Evolutionary conservation across 345 rosid species (phyloP).

Genomic region (Syzygium grande): DNA sequence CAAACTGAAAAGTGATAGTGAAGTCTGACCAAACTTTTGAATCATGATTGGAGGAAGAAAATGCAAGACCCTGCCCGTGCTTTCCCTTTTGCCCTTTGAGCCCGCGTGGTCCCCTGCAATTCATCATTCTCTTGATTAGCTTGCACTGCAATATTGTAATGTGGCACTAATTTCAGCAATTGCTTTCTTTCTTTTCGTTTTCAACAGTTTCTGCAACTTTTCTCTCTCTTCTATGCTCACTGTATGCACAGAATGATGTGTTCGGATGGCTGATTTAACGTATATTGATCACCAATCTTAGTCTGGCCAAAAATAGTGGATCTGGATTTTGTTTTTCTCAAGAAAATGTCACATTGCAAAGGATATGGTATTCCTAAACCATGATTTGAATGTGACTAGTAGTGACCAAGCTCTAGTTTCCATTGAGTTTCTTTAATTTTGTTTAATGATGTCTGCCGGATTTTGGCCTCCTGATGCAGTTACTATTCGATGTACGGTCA

Average conservation of each 20-base stretch:
- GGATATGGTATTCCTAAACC: neutral
- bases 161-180: neutral
- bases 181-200: neutral
- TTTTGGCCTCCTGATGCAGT: constrained; percentile 11
- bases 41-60: constrained; percentile 17
- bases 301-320: neutral
- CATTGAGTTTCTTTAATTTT: neutral
- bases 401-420: neutral
- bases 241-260: neutral
- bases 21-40: constrained; percentile 35
- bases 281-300: neutral
- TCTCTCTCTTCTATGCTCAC: neutral
- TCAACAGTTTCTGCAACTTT: neutral
- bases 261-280: neutral
- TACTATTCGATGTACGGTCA: constrained; percentile 80
- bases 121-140: constrained; percentile 12
- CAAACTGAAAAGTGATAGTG: constrained; percentile 18
- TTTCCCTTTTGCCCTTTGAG: constrained; percentile 6
- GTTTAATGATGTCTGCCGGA: neutral
- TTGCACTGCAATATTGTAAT: neutral
- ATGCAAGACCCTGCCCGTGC: neutral
- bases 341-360: neutral
- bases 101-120: constrained; percentile 19
- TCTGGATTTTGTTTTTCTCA: neutral
- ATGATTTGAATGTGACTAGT: neutral